Evolutionary conservation across 768 basidiomycete genomes (phyloP).

Genomic region (Pholiota molesta): DNA sequence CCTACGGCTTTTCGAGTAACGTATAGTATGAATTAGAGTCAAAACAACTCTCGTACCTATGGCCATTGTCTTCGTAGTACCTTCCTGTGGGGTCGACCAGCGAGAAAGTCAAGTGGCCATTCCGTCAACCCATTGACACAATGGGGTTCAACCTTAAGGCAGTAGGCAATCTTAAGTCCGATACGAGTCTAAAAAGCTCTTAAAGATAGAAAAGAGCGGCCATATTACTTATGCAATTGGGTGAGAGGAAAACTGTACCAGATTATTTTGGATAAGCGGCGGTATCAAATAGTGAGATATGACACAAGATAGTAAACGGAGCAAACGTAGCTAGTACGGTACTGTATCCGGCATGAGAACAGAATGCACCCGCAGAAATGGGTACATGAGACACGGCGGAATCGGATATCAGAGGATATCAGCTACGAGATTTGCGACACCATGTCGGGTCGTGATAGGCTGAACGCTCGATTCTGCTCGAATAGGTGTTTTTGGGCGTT

Average conservation of each 20-base stretch:
- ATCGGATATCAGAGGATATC: background rate
- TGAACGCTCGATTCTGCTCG: background rate
- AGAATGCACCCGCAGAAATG: background rate
- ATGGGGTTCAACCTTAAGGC: no score
- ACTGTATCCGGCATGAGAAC: constrained; percentile 8
- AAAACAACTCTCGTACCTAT: background rate
- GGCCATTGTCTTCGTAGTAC: background rate
- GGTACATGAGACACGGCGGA: background rate
- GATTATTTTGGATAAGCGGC: constrained; percentile 11
- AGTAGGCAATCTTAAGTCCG: background rate
- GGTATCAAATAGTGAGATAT: background rate
- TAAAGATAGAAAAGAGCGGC: background rate
- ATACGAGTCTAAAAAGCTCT: background rate
- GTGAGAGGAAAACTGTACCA: background rate
- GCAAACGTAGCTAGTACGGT: background rate
- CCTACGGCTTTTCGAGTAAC: background rate
- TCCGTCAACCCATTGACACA: background rate
- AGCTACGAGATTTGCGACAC: background rate
- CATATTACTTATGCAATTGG: background rate
- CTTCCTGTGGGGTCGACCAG: background rate
- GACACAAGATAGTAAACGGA: constrained; percentile 5
- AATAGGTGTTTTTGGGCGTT: background rate
- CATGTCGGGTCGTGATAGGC: background rate
- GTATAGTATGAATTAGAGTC: background rate
- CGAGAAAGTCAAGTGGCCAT: background rate